Evolutionary conservation across 352 stramenopile species (phyloP).

Genomic region (Phytophthora constricta): DNA sequence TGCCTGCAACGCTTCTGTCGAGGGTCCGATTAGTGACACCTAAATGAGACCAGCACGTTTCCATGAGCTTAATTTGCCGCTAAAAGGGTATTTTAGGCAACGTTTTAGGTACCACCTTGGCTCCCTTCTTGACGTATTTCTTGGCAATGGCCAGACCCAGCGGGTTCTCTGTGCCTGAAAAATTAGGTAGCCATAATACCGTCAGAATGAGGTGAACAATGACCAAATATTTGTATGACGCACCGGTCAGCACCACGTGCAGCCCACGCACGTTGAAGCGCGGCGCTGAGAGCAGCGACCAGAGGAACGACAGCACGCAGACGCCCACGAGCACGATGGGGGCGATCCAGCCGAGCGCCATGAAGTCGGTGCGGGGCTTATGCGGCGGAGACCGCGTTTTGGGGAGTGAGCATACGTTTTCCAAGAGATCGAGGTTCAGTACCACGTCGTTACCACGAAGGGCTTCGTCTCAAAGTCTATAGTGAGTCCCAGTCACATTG

Average conservation of each 20-base stretch:
- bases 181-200: background rate
- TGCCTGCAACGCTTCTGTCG: conserved; percentile 39
- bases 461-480: too few relatives aligned
- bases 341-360: conserved; percentile 46
- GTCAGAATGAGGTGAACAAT: background rate
- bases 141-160: conserved; percentile 69
- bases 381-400: background rate
- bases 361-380: too few relatives aligned
- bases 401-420: background rate
- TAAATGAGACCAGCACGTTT: conserved; percentile 1
- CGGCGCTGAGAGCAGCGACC: conserved; percentile 49
- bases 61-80: too few relatives aligned
- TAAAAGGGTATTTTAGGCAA: too few relatives aligned
- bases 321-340: conserved; percentile 45
- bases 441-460: too few relatives aligned
- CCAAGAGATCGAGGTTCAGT: background rate
- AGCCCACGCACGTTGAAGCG: conserved; percentile 55
- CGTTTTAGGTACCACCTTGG: conserved; percentile 37
- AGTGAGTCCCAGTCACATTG: too few relatives aligned
- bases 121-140: conserved; percentile 57
- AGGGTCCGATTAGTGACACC: conserved; percentile 55
- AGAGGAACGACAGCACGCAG: conserved; percentile 54
- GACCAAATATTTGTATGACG: background rate
- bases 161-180: conserved; percentile 42
- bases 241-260: conserved; percentile 71